Evolutionary conservation across 2,329 filamentous ascomycete species (phyloP).

Genomic region (Ophiostoma pallidulum): DNA sequence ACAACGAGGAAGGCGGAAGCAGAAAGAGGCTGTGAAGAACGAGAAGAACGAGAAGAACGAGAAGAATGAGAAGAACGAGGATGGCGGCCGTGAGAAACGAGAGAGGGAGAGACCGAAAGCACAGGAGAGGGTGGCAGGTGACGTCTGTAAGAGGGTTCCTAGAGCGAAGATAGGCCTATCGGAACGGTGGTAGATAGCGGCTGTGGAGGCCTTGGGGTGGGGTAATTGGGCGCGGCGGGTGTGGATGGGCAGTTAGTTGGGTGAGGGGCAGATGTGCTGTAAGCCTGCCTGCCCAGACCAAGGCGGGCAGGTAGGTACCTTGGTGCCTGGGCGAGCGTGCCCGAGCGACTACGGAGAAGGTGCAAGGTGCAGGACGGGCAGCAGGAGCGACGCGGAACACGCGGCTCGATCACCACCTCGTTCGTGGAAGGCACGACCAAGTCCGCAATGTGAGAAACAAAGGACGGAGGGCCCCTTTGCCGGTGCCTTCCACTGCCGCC

Average conservation of each 20-base stretch:
- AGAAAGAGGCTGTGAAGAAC: not conserved
- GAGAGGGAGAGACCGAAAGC: not conserved
- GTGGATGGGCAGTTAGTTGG: not conserved
- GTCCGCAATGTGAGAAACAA: too few relatives aligned
- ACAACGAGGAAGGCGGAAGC: not conserved
- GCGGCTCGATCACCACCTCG: too few relatives aligned
- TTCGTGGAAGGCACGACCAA: too few relatives aligned
- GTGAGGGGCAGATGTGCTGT: constrained; percentile 12
- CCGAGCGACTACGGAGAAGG: not conserved
- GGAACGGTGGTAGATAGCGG: constrained; percentile 4
- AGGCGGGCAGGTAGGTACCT: too few relatives aligned
- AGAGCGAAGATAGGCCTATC: constrained; percentile 12
- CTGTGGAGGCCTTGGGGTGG: constrained; percentile 4
- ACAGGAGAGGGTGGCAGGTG: constrained; percentile 12
- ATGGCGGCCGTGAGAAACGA: not conserved
- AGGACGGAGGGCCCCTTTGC: too few relatives aligned
- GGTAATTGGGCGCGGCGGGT: not conserved
- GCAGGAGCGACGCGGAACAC: too few relatives aligned
- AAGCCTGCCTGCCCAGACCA: too few relatives aligned
- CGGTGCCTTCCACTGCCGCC: too few relatives aligned
- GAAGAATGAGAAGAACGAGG: constrained; percentile 1
- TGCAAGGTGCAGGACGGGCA: too few relatives aligned
- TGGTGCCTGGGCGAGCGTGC: not conserved
- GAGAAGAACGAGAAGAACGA: not conserved
- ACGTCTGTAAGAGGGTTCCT: constrained; percentile 7